Evolutionary conservation across 2,329 filamentous ascomycete species (phyloP).

Genomic region (Lasiodiplodia sp.): DNA sequence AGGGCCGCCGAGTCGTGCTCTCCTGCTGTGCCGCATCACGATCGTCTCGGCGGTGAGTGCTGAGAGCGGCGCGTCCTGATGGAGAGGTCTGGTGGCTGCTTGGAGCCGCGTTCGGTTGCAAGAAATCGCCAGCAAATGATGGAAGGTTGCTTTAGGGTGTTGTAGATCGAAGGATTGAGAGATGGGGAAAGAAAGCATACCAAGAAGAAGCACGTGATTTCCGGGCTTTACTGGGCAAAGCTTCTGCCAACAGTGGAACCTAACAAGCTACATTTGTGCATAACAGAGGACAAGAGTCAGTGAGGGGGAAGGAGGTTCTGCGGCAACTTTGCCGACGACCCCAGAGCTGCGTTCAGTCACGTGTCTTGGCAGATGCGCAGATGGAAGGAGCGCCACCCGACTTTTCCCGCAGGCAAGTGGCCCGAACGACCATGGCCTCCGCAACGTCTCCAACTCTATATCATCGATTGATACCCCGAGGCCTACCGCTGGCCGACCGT

Average conservation of each 20-base stretch:
- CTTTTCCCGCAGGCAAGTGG: neutral
- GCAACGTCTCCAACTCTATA: neutral
- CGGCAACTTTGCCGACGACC: neutral
- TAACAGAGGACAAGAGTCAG: neutral
- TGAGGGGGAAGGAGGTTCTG: neutral
- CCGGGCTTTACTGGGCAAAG: neutral
- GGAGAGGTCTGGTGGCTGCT: neutral
- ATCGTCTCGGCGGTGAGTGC: neutral
- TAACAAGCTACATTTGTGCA: too few species aligned
- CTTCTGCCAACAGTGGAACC: too few species aligned
- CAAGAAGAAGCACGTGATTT: neutral
- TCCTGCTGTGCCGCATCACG: neutral
- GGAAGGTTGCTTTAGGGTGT: neutral
- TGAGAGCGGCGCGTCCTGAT: neutral
- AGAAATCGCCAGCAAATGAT: neutral
- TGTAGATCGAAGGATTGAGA: neutral
- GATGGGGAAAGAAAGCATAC: neutral
- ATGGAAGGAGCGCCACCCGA: neutral
- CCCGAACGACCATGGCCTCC: neutral
- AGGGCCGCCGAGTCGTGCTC: neutral
- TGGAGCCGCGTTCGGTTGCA: neutral
- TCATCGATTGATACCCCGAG: neutral
- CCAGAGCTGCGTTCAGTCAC: neutral
- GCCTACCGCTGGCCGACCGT: neutral
- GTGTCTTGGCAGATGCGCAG: neutral